Evolutionary conservation across 2,329 filamentous ascomycete species (phyloP).

Genomic region (Sordariomycetes sp.): DNA sequence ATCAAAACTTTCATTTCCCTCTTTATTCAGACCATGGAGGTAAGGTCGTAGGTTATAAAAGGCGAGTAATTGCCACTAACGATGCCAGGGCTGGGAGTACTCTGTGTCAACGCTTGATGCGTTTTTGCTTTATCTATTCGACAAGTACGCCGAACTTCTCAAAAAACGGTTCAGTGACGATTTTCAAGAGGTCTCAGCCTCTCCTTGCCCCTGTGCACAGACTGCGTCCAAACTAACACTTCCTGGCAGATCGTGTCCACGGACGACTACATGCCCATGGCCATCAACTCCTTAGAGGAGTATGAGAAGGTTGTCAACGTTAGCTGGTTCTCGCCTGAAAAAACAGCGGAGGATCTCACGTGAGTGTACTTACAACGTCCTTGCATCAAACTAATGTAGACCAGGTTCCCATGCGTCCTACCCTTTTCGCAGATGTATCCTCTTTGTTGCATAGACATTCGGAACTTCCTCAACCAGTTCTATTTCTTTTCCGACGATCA

Average conservation of each 20-base stretch:
- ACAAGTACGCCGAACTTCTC: conserved; percentile 86
- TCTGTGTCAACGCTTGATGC: conserved; percentile 72
- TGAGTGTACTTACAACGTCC: conserved; percentile 29
- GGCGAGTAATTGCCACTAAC: neutral
- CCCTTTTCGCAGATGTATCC: conserved; percentile 99
- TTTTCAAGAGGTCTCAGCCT: conserved; percentile 68
- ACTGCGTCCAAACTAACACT: too few relatives aligned
- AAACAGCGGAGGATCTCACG: conserved; percentile 63
- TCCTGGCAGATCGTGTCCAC: conserved; percentile 59
- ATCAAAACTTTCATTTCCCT: conserved; percentile 89
- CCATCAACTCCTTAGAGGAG: conserved; percentile 80
- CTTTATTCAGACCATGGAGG: conserved; percentile 98
- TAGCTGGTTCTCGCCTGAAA: conserved; percentile 89
- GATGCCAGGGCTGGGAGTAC: conserved; percentile 72
- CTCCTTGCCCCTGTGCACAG: too few relatives aligned
- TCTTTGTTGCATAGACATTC: conserved; percentile 93
- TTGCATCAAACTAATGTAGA: conserved; percentile 4
- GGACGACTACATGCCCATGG: conserved; percentile 99
- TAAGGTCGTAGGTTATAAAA: conserved; percentile 25
- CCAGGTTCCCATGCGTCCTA: conserved; percentile 83
- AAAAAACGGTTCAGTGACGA: conserved; percentile 90
- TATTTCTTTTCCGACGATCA: conserved; percentile 97
- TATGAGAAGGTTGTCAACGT: conserved; percentile 95
- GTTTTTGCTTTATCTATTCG: conserved; percentile 81
- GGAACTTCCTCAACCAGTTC: conserved; percentile 96